Evolutionary conservation across 768 basidiomycete species (phyloP).

Genomic region (Mycena polygramma): DNA sequence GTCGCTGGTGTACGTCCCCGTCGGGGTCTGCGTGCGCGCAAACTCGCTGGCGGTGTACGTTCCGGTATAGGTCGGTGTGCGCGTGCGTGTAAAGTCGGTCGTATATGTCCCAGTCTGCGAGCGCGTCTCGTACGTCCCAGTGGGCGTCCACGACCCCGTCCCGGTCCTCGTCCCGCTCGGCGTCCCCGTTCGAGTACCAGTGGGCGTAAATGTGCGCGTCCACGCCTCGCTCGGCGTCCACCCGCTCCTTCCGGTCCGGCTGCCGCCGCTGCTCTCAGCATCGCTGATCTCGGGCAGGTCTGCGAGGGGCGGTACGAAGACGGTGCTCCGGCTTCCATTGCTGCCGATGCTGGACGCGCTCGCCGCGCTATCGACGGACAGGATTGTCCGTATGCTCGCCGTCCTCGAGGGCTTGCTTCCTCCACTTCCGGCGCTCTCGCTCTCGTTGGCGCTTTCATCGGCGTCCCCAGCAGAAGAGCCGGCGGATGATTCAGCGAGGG

Average conservation of each 20-base stretch:
- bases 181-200: conserved; percentile 6
- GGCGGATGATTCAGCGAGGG: conserved; percentile 65
- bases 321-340: conserved; percentile 76
- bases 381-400: conserved; percentile 79
- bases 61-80: too few species aligned
- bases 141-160: conserved; percentile 21
- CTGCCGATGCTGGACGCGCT: conserved; percentile 60
- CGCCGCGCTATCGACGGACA: conserved; percentile 62
- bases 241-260: conserved; percentile 15
- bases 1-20: not conserved
- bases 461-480: conserved; percentile 45
- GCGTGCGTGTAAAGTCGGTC: conserved; percentile 17
- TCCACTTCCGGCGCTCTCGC: not conserved
- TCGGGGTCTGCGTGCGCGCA: conserved; percentile 9
- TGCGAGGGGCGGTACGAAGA: conserved; percentile 83
- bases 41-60: not conserved
- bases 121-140: conserved; percentile 15
- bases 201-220: conserved; percentile 27
- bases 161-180: conserved; percentile 15
- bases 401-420: conserved; percentile 31
- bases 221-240: conserved; percentile 16
- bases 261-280: not conserved
- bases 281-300: conserved; percentile 70
- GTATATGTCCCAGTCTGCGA: conserved; percentile 4
- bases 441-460: conserved; percentile 24